These are phyloP conservation scores for Camelina neglecta DNA, from an alignment of 345 rosid genomes.

Conservation along the genomic window DNA sequence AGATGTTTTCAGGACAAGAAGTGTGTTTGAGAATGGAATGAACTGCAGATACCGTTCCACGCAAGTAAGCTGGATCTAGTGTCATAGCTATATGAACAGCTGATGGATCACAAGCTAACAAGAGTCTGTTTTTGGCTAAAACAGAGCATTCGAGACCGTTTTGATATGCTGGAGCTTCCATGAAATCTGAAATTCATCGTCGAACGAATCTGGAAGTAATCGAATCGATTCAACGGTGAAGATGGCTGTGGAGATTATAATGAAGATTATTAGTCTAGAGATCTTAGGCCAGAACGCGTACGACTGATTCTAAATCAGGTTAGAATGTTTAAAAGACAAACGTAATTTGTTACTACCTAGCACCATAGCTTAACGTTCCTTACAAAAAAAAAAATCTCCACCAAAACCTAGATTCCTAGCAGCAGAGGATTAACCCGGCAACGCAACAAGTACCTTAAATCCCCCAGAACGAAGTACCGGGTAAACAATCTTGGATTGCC, in stretches of 20 bases:
- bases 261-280: constrained; percentile 34
- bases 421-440: too few relatives aligned
- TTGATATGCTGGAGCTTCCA: constrained; percentile 67
- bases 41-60: constrained; percentile 78
- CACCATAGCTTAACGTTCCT: too few relatives aligned
- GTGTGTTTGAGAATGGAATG: constrained; percentile 76
- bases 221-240: constrained; percentile 48
- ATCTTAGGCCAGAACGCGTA: too few relatives aligned
- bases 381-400: too few relatives aligned
- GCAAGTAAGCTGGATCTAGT: constrained; percentile 67
- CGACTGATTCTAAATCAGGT: too few relatives aligned
- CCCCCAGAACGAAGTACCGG: too few relatives aligned
- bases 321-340: too few relatives aligned
- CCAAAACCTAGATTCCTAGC: too few relatives aligned
- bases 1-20: constrained; percentile 75
- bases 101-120: constrained; percentile 49
- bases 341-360: too few relatives aligned
- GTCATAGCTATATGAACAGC: constrained; percentile 79
- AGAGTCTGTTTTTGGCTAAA: constrained; percentile 25
- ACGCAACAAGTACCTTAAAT: too few relatives aligned
- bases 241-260: constrained; percentile 29
- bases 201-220: constrained; percentile 34
- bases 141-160: constrained; percentile 56
- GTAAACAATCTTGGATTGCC: too few relatives aligned
- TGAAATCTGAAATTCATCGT: constrained; percentile 43